Evolutionary conservation across 2,329 filamentous ascomycete genomes (phyloP), one percentile per base, ranked within the genome.

Genomic region (Chrysoporthe cubensis): DNA sequence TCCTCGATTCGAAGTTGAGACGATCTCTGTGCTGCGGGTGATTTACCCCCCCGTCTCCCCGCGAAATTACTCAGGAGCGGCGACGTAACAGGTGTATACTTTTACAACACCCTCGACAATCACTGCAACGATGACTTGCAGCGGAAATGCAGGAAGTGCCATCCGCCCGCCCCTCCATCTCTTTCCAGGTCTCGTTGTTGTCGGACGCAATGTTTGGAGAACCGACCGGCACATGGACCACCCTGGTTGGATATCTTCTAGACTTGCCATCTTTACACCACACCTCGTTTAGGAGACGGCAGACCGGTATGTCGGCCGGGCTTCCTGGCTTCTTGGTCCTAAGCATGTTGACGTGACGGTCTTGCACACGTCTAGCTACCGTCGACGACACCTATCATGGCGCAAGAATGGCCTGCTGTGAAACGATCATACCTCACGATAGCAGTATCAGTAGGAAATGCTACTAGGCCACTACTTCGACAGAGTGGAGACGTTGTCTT

Each of bases 41-140:
- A 52, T 52, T n/a, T 8, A 9, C n/a, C 26, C 21, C 4, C 32
- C 21, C 1, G 5, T 32, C 13, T 32, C 11, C n/a, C 21, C 26
- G 32, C 8, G 32, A 34, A 32, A 32, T 54, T 13, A 21, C 21
- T 34, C 26, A 54, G 21, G 50, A 34, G 50, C 2, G 34, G 13
- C 4, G 16, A 0, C n/a, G 32, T 32, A 62, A 18, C n/a, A 34
- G 18, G 43, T 50, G 43, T 9, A 37, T 37, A 2, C 32, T 8
- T 57, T 16, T 57, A 52, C n/a, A 61, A 61, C 43, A 21, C 5
- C 32, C 26, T 61, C 42, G n/a, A 18, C 43, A 42, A 61, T 16
- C 43, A 48, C 6, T 32, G 14, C 59, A n/a, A 46, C 32, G 14
- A 43, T 42, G 26, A 21, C 62, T 50, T 65, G 62, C 62, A 65